phyloP scores from a whole-genome alignment of 768 basidiomycete species.

The Melanogaster broomeanus region DNA sequence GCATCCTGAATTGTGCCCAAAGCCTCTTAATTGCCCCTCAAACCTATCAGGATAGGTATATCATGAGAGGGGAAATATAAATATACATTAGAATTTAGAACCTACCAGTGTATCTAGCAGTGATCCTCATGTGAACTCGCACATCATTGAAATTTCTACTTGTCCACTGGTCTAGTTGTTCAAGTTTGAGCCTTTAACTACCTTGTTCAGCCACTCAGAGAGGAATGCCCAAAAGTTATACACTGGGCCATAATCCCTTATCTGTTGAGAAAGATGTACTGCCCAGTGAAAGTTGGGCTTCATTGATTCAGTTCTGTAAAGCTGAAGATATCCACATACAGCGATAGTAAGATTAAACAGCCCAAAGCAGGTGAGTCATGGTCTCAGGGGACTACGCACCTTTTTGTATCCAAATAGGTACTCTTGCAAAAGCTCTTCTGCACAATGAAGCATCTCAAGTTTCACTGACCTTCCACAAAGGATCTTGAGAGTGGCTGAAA shows the following conservation, averaged over 20 bases:
- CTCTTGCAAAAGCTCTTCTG: slow-evolving; percentile 7
- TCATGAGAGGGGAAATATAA: background rate
- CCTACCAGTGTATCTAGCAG: slow-evolving; percentile 14
- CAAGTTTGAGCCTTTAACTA: slow-evolving; percentile 28
- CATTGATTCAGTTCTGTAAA: slow-evolving; percentile 25
- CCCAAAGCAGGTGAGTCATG: too few relatives aligned
- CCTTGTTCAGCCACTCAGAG: slow-evolving; percentile 30
- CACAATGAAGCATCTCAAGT: background rate
- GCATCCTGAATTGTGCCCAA: too few relatives aligned
- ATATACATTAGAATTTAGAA: background rate
- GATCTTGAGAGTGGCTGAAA: slow-evolving; percentile 20
- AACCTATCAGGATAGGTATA: too few relatives aligned
- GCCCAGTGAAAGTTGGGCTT: slow-evolving; percentile 34
- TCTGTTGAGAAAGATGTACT: slow-evolving; percentile 25
- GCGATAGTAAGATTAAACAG: too few relatives aligned
- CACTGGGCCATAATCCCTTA: slow-evolving; percentile 27
- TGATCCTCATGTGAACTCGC: slow-evolving; percentile 19
- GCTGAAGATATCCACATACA: too few relatives aligned
- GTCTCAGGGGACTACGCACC: too few relatives aligned
- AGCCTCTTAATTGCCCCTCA: too few relatives aligned
- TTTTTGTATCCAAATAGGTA: slow-evolving; percentile 5
- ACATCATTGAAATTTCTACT: slow-evolving; percentile 32
- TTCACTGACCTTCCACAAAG: slow-evolving; percentile 11
- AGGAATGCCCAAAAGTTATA: slow-evolving; percentile 34
- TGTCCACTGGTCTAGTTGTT: slow-evolving; percentile 31